Percentiles rank a stretch among this genome's conserved stretches.
These are phyloP conservation scores for Suaeda aralocaspica DNA, from an alignment of 148 eudicot genomes.

Conservation along the genomic window DNA sequence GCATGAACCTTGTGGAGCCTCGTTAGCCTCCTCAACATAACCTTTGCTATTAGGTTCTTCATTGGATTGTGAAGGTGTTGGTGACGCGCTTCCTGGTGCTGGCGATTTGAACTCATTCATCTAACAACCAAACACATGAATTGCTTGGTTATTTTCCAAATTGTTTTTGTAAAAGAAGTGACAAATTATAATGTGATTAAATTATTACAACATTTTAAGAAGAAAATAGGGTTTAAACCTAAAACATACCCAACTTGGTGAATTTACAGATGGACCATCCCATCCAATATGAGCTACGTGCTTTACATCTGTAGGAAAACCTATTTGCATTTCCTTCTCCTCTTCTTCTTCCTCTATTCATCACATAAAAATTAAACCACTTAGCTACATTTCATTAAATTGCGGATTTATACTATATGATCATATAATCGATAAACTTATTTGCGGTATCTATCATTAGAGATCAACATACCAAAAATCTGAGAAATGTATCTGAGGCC, in stretches of 20 bases:
- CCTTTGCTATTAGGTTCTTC: conserved; percentile 16
- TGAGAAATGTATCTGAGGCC: conserved; percentile 59
- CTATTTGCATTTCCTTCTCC: conserved; percentile 69
- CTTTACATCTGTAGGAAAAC: conserved; percentile 85
- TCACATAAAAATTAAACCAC: background rate
- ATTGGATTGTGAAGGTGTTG: conserved; percentile 22
- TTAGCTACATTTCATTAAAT: too few species aligned
- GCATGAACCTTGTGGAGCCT: conserved; percentile 40
- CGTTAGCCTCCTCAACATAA: conserved; percentile 22
- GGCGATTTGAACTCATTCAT: conserved; percentile 62
- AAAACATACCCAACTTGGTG: conserved; percentile 74
- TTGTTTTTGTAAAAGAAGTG: too few species aligned
- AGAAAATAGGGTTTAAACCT: background rate
- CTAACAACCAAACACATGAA: conserved; percentile 25
- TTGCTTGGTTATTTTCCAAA: background rate
- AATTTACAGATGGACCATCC: conserved; percentile 58
- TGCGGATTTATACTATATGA: background rate
- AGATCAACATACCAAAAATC: conserved; percentile 38
- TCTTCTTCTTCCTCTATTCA: conserved; percentile 57
- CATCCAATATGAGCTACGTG: conserved; percentile 91
- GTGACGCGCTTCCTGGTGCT: conserved; percentile 33
- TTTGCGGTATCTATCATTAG: background rate
- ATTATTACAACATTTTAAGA: background rate
- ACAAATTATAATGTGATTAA: background rate
- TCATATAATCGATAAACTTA: background rate